Conservation (phyloP, 202 grass and related monocot species). For the Panicum hallii region DNA sequence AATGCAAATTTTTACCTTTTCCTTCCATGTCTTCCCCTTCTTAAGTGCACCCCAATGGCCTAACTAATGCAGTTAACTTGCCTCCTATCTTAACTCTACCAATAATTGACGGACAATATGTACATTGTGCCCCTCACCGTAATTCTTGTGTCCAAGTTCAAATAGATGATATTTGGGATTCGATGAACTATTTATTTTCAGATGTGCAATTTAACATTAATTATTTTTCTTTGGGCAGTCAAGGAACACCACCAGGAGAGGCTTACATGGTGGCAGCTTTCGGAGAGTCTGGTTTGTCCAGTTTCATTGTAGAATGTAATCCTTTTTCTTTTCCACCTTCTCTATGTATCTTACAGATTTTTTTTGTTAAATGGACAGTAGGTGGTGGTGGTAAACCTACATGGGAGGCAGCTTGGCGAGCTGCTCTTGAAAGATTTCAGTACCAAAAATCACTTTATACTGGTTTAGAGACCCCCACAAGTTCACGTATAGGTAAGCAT, state of each 20-base stretch:
- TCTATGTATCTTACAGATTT: constrained; percentile 30
- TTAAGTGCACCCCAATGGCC: background rate
- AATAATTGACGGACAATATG: background rate
- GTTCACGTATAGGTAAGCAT: constrained; percentile 67
- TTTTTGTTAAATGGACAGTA: constrained; percentile 42
- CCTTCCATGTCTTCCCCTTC: background rate
- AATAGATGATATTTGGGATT: background rate
- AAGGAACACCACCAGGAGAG: constrained; percentile 87
- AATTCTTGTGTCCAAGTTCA: background rate
- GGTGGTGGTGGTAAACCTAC: constrained; percentile 64
- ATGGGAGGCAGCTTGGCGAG: constrained; percentile 78
- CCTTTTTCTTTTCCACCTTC: background rate
- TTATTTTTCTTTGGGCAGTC: constrained; percentile 69
- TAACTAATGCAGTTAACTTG: background rate
- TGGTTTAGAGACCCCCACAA: constrained; percentile 70
- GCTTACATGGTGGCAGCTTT: constrained; percentile 96
- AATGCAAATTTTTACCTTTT: background rate
- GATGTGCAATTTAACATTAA: constrained; percentile 36
- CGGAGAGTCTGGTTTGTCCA: constrained; percentile 81
- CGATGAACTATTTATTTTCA: constrained; percentile 18
- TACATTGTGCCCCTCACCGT: background rate
- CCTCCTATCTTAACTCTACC: background rate
- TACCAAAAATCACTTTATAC: constrained; percentile 64
- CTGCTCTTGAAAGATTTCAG: constrained; percentile 73
- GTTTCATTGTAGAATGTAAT: constrained; percentile 29